A percentile compares a stretch with the other conserved stretches of the same genome.
These are phyloP conservation scores for Phytophthora ohioensis DNA, from an alignment of 352 stramenopile genomes.

Conservation along the genomic window DNA sequence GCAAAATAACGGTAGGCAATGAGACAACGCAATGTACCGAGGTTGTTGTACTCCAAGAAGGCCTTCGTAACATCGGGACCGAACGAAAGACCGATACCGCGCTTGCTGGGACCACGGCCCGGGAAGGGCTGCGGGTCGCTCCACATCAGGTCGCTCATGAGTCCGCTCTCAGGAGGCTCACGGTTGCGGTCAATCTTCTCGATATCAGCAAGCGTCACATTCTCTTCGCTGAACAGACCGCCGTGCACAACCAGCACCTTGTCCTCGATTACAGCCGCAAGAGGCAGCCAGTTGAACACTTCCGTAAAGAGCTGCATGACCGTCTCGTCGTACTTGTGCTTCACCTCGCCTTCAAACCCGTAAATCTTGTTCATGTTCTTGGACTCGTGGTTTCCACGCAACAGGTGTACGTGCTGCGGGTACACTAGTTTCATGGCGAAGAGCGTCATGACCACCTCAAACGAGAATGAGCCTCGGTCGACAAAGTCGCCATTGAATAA, in stretches of 20 bases:
- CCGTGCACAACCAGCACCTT: conserved; percentile 98
- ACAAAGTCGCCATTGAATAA: conserved; percentile 99
- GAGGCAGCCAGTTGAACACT: conserved; percentile 97
- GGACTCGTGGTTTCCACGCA: conserved; percentile 98
- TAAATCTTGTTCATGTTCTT: conserved; percentile 99
- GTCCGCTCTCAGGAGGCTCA: conserved; percentile 94
- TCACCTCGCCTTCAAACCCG: conserved; percentile 99
- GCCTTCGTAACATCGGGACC: conserved; percentile 97
- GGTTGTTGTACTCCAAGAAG: conserved; percentile 97
- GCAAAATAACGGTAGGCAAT: background rate
- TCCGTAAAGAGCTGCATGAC: conserved; percentile 99
- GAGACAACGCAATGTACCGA: conserved; percentile 64
- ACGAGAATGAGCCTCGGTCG: conserved; percentile 98
- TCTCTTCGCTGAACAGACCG: conserved; percentile 95
- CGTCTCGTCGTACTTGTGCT: conserved; percentile 99
- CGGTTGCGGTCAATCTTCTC: conserved; percentile 95
- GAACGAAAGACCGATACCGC: conserved; percentile 97
- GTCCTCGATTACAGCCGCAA: conserved; percentile 94
- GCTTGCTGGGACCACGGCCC: conserved; percentile 95
- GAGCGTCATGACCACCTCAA: conserved; percentile 98
- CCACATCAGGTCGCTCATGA: conserved; percentile 94
- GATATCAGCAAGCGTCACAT: conserved; percentile 95
- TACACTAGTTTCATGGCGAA: conserved; percentile 97
- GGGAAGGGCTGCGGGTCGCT: conserved; percentile 97
- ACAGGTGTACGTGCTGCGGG: conserved; percentile 94